Percentiles rank a stretch among this genome's conserved stretches.
These are phyloP conservation scores for Fusarium metavorans DNA, from an alignment of 2,329 filamentous ascomycete genomes.

Conservation along the genomic window DNA sequence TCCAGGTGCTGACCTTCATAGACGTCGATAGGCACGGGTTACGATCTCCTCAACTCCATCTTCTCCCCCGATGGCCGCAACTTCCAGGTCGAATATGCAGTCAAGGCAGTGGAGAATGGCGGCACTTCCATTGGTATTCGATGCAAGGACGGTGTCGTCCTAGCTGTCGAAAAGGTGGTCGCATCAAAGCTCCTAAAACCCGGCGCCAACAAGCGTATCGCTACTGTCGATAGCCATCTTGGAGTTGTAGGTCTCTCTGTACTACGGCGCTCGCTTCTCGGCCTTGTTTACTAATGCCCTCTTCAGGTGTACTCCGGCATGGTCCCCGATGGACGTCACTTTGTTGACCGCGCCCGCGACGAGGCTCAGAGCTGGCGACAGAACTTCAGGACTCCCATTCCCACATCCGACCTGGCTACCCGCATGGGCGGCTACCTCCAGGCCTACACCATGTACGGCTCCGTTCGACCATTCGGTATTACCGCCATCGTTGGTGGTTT, in stretches of 20 bases:
- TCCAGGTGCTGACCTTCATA: slow-evolving; percentile 56
- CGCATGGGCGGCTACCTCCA: slow-evolving; percentile 97
- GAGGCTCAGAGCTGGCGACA: slow-evolving; percentile 92
- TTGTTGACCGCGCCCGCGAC: slow-evolving; percentile 92
- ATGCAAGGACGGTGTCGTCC: slow-evolving; percentile 96
- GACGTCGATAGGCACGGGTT: slow-evolving; percentile 99
- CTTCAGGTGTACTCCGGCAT: slow-evolving; percentile 88
- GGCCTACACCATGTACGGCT: slow-evolving; percentile 97
- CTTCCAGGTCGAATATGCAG: slow-evolving; percentile 98
- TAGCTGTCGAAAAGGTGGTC: slow-evolving; percentile 97
- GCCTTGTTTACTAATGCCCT: slow-evolving; percentile 16
- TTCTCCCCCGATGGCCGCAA: slow-evolving; percentile 99
- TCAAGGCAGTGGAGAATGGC: slow-evolving; percentile 98
- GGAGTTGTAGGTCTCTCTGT: slow-evolving; percentile 78
- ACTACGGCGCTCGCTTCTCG: not conserved
- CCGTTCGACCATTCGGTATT: slow-evolving; percentile 95
- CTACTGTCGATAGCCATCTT: slow-evolving; percentile 91
- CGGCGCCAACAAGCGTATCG: slow-evolving; percentile 96
- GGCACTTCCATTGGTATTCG: slow-evolving; percentile 96
- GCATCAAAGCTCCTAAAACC: slow-evolving; percentile 95
- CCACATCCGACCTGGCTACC: slow-evolving; percentile 86
- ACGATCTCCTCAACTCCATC: slow-evolving; percentile 99
- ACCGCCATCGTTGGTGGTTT: slow-evolving; percentile 94
- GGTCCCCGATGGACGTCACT: slow-evolving; percentile 94
- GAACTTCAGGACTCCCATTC: slow-evolving; percentile 94